These are phyloP conservation scores for Capronia epimyces DNA, from an alignment of 2,329 filamentous ascomycete genomes.

Conservation along the genomic window DNA sequence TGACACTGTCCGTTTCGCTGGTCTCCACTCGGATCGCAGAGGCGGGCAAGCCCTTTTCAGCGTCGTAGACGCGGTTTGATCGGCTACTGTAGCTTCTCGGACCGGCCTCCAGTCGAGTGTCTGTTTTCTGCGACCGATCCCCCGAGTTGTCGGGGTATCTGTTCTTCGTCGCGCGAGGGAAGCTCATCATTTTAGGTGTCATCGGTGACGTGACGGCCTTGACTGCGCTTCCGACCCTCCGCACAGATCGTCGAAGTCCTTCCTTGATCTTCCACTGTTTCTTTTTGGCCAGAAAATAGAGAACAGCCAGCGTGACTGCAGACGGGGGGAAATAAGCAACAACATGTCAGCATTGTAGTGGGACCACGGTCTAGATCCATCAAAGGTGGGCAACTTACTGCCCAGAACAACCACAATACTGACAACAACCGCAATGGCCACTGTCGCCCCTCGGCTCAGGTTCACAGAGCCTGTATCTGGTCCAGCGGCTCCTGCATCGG, in stretches of 20 bases:
- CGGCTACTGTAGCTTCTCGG: not conserved
- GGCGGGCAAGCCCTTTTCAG: constrained; percentile 16
- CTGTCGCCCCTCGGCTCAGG: constrained; percentile 63
- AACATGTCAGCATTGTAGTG: not conserved
- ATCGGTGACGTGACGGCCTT: constrained; percentile 29
- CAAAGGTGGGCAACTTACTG: constrained; percentile 48
- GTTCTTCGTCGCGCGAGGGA: constrained; percentile 2
- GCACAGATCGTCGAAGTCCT: constrained; percentile 63
- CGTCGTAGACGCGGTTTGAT: constrained; percentile 1
- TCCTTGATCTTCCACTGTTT: constrained; percentile 75
- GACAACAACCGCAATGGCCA: constrained; percentile 70
- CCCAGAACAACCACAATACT: constrained; percentile 62
- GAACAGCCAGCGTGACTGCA: constrained; percentile 42
- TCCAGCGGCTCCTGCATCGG: constrained; percentile 62
- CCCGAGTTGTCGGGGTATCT: not conserved
- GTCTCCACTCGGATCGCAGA: constrained; percentile 9
- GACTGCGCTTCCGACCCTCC: constrained; percentile 31
- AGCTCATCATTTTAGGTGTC: constrained; percentile 26
- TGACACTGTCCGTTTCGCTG: not conserved
- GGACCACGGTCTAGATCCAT: not conserved
- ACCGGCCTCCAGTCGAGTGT: not conserved
- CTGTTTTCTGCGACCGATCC: constrained; percentile 7
- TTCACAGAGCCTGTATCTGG: constrained; percentile 54
- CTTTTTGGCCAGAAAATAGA: constrained; percentile 79
- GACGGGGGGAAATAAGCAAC: not conserved